Evolutionary conservation across 306 rosid genomes (phyloP).

Genomic region (Rosa persica): DNA sequence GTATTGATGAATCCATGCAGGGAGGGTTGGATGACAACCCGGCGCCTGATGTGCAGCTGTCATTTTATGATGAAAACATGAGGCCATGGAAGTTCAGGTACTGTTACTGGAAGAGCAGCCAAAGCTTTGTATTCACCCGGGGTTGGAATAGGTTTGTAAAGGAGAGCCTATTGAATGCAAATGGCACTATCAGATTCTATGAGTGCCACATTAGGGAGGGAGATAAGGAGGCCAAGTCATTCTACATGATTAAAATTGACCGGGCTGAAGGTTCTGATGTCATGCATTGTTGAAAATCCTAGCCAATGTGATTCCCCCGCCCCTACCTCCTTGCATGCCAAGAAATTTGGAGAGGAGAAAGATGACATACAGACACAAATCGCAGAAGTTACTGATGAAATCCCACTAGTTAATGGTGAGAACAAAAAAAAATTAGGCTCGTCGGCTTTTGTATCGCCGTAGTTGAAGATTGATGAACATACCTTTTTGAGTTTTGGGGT

Average conservation of each 20-base stretch:
- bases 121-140: conserved; percentile 62
- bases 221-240: neutral
- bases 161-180: conserved; percentile 47
- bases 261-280: neutral
- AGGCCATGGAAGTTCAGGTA: conserved; percentile 61
- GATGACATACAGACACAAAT: neutral
- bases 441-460: neutral
- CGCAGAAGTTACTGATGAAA: neutral
- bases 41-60: conserved; percentile 31
- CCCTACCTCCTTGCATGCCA: neutral
- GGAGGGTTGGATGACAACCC: neutral
- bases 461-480: neutral
- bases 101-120: conserved; percentile 78
- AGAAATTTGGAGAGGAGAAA: neutral
- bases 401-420: neutral
- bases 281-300: neutral
- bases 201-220: conserved; percentile 29
- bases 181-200: conserved; percentile 50
- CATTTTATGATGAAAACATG: conserved; percentile 50
- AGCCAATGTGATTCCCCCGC: neutral
- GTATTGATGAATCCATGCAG: conserved; percentile 8
- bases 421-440: neutral
- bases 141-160: conserved; percentile 74
- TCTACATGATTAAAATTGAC: conserved; percentile 38
- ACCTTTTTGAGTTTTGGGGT: neutral